Percentiles rank a stretch among this genome's conserved stretches.
Evolutionary conservation across 2,329 filamentous ascomycete genomes (phyloP).

Genomic region (Septoria petroselini): DNA sequence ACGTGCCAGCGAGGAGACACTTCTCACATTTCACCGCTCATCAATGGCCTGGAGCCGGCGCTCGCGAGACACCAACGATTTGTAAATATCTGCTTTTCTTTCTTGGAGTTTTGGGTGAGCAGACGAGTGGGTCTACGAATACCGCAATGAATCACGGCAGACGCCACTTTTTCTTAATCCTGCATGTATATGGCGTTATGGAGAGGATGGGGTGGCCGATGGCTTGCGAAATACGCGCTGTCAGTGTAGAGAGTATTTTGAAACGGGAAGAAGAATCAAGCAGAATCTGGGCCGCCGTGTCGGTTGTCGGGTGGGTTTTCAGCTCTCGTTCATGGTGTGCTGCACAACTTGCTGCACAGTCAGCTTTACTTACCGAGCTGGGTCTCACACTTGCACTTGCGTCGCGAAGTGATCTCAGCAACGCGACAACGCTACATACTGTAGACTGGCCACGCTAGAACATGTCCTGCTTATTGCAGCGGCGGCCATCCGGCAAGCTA

Average conservation of each 20-base stretch:
- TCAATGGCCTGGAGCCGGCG: conserved; percentile 17
- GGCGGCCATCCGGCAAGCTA: too few relatives aligned
- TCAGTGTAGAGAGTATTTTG: conserved; percentile 4
- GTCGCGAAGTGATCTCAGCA: too few relatives aligned
- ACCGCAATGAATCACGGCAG: not conserved
- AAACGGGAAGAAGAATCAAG: not conserved
- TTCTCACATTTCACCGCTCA: conserved; percentile 29
- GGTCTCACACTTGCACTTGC: not conserved
- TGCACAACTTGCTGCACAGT: not conserved
- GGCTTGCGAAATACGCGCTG: not conserved
- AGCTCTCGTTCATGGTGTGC: not conserved
- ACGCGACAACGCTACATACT: too few relatives aligned
- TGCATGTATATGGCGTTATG: conserved; percentile 10
- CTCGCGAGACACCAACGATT: conserved; percentile 19
- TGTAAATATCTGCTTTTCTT: conserved; percentile 14
- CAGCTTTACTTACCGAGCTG: not conserved
- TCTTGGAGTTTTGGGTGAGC: not conserved
- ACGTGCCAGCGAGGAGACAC: conserved; percentile 42
- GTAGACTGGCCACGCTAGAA: too few relatives aligned
- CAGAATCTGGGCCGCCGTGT: conserved; percentile 1
- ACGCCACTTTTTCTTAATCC: conserved; percentile 2
- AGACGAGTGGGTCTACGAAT: not conserved
- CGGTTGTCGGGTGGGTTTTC: too few relatives aligned
- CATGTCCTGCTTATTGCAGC: too few relatives aligned
- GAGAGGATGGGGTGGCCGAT: not conserved